phyloP scores from a whole-genome alignment of 1,139 yeast species.

The Kodamaea fungicola region DNA sequence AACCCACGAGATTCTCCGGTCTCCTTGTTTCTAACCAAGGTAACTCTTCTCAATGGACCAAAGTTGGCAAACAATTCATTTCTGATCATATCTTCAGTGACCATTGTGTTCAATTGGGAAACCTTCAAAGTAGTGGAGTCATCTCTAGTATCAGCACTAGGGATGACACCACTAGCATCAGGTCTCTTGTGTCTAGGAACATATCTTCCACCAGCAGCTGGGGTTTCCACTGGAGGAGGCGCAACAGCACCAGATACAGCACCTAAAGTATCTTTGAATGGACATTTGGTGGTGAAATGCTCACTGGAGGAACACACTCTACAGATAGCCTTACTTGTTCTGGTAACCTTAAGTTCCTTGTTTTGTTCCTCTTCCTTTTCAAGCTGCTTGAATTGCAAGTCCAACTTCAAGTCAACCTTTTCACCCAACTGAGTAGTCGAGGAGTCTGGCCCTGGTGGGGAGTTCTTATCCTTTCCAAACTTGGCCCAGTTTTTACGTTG shows the following conservation, averaged over 20 bases:
- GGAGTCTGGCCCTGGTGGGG: conserved; percentile 82
- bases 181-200: conserved; percentile 79
- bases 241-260: conserved; percentile 29
- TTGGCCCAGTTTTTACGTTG: conserved; percentile 70
- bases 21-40: conserved; percentile 85
- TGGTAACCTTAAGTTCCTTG: conserved; percentile 43
- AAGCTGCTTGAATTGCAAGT: conserved; percentile 70
- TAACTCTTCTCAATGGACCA: conserved; percentile 77
- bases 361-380: conserved; percentile 53
- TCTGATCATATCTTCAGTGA: conserved; percentile 80
- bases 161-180: conserved; percentile 55
- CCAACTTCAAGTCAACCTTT: conserved; percentile 65
- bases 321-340: conserved; percentile 39
- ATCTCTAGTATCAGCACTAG: conserved; percentile 61
- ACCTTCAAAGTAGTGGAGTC: conserved; percentile 88
- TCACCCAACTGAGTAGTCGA: conserved; percentile 91
- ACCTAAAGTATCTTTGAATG: conserved; percentile 87
- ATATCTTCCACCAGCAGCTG: conserved; percentile 47
- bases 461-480: conserved; percentile 78
- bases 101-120: conserved; percentile 84
- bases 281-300: conserved; percentile 95
- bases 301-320: conserved; percentile 91
- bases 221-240: conserved; percentile 29
- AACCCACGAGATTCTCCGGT: conserved; percentile 95
- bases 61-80: conserved; percentile 65